These are phyloP conservation scores for Acephala macrosclerotiorum DNA, from an alignment of 2,329 filamentous ascomycete species.

Conservation along the genomic window DNA sequence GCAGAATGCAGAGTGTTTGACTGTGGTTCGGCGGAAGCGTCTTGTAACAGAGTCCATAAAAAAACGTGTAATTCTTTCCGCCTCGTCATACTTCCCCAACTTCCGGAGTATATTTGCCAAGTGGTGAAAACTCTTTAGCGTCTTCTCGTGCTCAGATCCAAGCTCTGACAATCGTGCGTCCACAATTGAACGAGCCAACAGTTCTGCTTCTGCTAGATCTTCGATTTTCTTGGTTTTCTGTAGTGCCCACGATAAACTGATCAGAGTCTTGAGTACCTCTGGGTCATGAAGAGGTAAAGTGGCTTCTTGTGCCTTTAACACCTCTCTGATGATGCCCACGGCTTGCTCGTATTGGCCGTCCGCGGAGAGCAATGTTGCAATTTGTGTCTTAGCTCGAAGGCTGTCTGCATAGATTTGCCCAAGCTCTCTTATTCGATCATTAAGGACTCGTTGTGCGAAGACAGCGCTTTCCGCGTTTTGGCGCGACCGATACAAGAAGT, in stretches of 20 bases:
- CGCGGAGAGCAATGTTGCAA: background rate
- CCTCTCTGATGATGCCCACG: background rate
- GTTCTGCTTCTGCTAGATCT: background rate
- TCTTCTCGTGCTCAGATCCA: background rate
- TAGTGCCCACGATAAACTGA: background rate
- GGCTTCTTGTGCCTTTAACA: background rate
- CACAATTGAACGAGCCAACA: background rate
- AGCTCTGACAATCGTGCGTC: background rate
- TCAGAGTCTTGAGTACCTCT: background rate
- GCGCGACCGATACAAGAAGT: constrained; percentile 10
- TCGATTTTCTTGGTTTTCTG: background rate
- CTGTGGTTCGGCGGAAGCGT: constrained; percentile 15
- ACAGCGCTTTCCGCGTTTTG: constrained; percentile 16
- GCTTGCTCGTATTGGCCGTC: constrained; percentile 3
- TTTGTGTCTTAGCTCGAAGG: constrained; percentile 13
- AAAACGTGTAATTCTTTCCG: constrained; percentile 11
- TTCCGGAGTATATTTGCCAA: constrained; percentile 9
- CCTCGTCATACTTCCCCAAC: constrained; percentile 11
- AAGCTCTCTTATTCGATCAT: constrained; percentile 16
- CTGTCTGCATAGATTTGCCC: constrained; percentile 26
- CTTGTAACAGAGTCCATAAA: background rate
- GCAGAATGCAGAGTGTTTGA: constrained; percentile 10
- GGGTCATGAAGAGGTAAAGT: background rate
- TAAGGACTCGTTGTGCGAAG: constrained; percentile 7
- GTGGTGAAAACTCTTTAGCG: background rate